Percentiles rank a stretch among this genome's conserved stretches.
phyloP scores from a whole-genome alignment of 2,329 filamentous ascomycete species.

The Sporothrix brunneoviolacea region DNA sequence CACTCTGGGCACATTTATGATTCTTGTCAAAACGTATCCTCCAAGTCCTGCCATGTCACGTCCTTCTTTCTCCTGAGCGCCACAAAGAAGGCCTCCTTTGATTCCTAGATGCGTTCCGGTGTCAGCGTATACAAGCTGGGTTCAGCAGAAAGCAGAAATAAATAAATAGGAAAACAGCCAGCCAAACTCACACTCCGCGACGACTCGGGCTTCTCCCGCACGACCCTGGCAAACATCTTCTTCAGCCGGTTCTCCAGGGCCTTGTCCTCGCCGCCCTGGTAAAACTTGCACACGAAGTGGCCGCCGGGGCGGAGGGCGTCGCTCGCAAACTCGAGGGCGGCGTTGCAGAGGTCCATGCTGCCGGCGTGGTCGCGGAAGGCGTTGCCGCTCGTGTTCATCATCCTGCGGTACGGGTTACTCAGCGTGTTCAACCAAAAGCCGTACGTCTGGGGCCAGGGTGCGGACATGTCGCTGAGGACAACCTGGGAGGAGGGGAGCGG shows the following conservation, averaged over 20 bases:
- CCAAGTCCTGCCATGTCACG: constrained; percentile 23
- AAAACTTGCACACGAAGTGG: constrained; percentile 96
- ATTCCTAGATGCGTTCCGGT: constrained; percentile 50
- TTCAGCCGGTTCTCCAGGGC: constrained; percentile 66
- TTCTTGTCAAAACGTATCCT: constrained; percentile 5
- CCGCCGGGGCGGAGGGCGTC: constrained; percentile 77
- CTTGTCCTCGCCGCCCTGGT: constrained; percentile 84
- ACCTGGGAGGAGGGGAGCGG: too few relatives aligned
- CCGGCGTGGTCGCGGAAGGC: constrained; percentile 80
- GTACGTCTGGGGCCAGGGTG: constrained; percentile 78
- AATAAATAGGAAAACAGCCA: background rate
- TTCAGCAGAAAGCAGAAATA: too few relatives aligned
- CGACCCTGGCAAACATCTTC: constrained; percentile 70
- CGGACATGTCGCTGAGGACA: constrained; percentile 98
- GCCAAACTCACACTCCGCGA: constrained; percentile 67
- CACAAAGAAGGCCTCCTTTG: constrained; percentile 81
- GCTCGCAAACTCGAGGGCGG: constrained; percentile 77
- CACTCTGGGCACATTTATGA: too few relatives aligned
- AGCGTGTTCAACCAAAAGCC: constrained; percentile 80
- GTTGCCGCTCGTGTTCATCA: constrained; percentile 98
- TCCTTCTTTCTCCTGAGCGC: constrained; percentile 60
- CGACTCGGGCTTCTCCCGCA: constrained; percentile 84
- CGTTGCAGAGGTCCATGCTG: constrained; percentile 90
- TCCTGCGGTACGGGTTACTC: constrained; percentile 94
- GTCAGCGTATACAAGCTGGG: background rate